A percentile compares a stretch with the other conserved stretches of the same genome.
Conservation (phyloP, 1,284 basidiomycete genomes). For the Pseudozyma sp. region DNA sequence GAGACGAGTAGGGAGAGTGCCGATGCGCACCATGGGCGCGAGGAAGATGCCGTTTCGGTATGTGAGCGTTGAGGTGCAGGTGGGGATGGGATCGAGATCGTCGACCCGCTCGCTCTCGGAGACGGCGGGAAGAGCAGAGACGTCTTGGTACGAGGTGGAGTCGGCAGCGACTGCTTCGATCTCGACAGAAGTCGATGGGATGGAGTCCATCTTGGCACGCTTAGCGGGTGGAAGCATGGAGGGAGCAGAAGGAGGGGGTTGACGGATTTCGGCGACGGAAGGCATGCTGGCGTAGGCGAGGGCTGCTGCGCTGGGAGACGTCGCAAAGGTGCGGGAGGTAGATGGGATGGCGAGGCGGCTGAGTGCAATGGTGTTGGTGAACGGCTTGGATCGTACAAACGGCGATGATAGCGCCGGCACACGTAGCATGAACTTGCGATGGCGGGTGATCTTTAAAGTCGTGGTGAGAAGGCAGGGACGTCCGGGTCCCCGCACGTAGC, state of each 20-base stretch:
- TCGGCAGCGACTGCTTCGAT: conserved; percentile 40
- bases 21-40: conserved; percentile 67
- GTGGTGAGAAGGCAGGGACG: background rate
- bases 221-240: conserved; percentile 46
- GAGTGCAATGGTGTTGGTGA: background rate
- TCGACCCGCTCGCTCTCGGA: conserved; percentile 21
- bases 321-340: background rate
- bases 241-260: conserved; percentile 11
- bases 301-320: background rate
- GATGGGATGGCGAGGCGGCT: background rate
- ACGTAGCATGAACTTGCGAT: conserved; percentile 32
- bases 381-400: conserved; percentile 6
- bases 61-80: conserved; percentile 33
- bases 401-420: conserved; percentile 35
- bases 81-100: conserved; percentile 36
- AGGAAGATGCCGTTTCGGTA: conserved; percentile 62
- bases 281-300: conserved; percentile 38
- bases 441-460: background rate
- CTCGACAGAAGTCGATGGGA: conserved; percentile 12
- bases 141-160: conserved; percentile 34
- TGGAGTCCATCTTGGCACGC: conserved; percentile 32
- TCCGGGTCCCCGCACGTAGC: background rate
- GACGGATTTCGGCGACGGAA: conserved; percentile 43
- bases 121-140: conserved; percentile 7
- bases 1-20: conserved; percentile 78